Percentiles rank a stretch among this genome's conserved stretches.
These are phyloP conservation scores for Dactylellina sp. DNA, from an alignment of 2,329 filamentous ascomycete species.

Conservation along the genomic window DNA sequence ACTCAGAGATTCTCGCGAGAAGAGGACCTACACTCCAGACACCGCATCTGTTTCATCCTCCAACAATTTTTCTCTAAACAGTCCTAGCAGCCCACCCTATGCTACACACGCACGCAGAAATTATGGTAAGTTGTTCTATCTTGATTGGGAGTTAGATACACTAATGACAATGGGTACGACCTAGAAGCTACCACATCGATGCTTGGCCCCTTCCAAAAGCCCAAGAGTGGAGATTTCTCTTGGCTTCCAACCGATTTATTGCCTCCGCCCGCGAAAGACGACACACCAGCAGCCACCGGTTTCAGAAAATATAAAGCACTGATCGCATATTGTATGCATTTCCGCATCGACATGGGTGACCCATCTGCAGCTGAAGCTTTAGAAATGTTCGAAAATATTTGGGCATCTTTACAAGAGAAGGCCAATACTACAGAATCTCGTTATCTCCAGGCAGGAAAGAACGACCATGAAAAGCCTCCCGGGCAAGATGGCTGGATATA, in stretches of 20 bases:
- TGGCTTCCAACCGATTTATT: conserved; percentile 2
- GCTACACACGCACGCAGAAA: not conserved
- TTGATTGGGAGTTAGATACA: no score
- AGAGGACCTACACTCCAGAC: no score
- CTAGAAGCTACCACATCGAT: no score
- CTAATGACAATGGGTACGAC: no score
- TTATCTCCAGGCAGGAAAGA: not conserved
- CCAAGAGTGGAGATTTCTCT: not conserved
- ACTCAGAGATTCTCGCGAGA: not conserved
- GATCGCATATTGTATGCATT: conserved; percentile 9
- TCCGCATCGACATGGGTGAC: conserved; percentile 16
- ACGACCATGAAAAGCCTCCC: not conserved
- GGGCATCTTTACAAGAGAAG: conserved; percentile 5
- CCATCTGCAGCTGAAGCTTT: not conserved
- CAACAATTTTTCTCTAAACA: not conserved
- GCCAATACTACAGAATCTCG: not conserved
- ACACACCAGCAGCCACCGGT: not conserved
- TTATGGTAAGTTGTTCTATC: conserved; percentile 1
- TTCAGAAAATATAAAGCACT: conserved; percentile 16
- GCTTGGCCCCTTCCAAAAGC: not conserved
- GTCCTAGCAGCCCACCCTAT: not conserved
- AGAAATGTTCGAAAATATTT: not conserved
- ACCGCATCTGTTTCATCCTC: not conserved
- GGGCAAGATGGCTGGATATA: conserved; percentile 20
- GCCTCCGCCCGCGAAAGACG: not conserved